Evolutionary conservation across 768 basidiomycete genomes (phyloP).

Genomic region (Xerocomellus amylosporus): DNA sequence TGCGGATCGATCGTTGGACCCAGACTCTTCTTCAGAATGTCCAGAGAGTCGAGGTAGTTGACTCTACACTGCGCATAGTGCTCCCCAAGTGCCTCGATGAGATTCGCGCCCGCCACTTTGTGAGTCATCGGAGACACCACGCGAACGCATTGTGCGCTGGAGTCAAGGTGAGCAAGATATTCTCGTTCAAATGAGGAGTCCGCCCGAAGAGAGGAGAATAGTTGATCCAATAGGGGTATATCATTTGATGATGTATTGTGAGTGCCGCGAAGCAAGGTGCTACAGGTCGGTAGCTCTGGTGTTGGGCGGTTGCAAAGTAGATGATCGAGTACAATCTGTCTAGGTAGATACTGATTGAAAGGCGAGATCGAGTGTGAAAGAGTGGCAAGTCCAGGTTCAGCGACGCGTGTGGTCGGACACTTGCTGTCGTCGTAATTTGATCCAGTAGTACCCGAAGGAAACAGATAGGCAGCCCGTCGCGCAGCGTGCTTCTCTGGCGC

Average conservation of each 20-base stretch:
- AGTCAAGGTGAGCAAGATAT: neutral
- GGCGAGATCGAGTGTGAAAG: too few species aligned
- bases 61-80: neutral
- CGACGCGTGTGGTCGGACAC: neutral
- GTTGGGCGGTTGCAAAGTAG: neutral
- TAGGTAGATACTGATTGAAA: fast-evolving
- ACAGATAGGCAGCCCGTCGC: neutral
- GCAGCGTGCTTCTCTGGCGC: neutral
- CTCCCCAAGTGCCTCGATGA: neutral
- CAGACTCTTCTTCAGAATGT: neutral
- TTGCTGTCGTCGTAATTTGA: neutral
- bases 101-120: neutral
- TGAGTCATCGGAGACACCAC: neutral
- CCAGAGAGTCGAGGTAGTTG: neutral
- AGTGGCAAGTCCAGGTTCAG: neutral
- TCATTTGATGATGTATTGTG: neutral
- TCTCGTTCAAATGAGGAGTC: neutral
- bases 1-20: neutral
- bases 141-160: neutral
- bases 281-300: neutral
- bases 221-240: neutral
- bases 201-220: neutral
- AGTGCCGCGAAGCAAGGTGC: neutral
- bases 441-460: neutral
- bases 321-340: neutral